These are phyloP conservation scores for Fusarium acutatum DNA, from an alignment of 2,329 filamentous ascomycete species.

Conservation along the genomic window DNA sequence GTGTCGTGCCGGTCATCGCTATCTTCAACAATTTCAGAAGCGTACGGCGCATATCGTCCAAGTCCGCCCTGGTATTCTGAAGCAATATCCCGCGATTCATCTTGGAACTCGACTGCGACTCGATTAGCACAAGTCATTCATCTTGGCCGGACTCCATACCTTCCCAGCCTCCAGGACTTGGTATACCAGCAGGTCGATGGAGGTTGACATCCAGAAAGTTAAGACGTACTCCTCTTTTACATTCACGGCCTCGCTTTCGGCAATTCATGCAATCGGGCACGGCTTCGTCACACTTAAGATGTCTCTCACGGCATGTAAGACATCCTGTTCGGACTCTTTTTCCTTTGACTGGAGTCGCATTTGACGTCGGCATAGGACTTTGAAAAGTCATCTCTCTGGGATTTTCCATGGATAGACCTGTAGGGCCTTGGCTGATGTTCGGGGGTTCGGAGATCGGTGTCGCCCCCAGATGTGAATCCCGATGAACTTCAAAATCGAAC, in stretches of 20 bases:
- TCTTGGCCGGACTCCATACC: constrained; percentile 29
- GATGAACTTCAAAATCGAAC: constrained; percentile 7
- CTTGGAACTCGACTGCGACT: constrained; percentile 74
- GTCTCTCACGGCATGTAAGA: constrained; percentile 86
- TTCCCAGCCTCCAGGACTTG: constrained; percentile 32
- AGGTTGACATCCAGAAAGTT: constrained; percentile 91
- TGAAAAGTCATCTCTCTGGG: constrained; percentile 21
- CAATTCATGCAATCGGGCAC: constrained; percentile 76
- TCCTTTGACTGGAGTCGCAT: constrained; percentile 47
- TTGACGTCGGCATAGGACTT: constrained; percentile 8
- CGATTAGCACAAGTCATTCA: constrained; percentile 9
- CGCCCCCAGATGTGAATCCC: constrained; percentile 1
- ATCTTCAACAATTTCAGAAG: background rate
- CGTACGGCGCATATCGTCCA: constrained; percentile 69
- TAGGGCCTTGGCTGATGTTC: constrained; percentile 4
- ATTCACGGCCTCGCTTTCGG: constrained; percentile 84
- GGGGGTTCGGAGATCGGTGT: constrained; percentile 13
- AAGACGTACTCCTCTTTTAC: constrained; percentile 84
- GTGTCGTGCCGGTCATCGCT: background rate
- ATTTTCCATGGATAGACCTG: constrained; percentile 2
- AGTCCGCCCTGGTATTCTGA: constrained; percentile 87
- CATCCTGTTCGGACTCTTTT: constrained; percentile 90
- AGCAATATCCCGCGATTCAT: constrained; percentile 89
- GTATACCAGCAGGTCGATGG: constrained; percentile 68
- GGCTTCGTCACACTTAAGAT: constrained; percentile 90